phyloP scores from a whole-genome alignment of 768 basidiomycete species.

The Phanerochaete carnosa region DNA sequence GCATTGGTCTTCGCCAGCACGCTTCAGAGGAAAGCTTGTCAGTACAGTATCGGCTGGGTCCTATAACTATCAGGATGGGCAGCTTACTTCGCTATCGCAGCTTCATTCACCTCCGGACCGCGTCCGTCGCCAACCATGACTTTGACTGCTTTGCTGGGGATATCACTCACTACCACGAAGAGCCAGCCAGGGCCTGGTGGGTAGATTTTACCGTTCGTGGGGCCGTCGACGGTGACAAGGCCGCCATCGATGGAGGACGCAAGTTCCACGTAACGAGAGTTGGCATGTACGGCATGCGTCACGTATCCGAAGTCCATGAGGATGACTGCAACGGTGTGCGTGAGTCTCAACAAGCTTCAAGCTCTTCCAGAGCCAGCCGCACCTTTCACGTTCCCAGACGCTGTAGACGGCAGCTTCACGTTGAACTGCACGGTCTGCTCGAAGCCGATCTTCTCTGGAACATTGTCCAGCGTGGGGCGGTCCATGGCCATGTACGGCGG shows the following conservation, averaged over 20 bases:
- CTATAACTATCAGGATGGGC: neutral
- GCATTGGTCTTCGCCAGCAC: constrained; percentile 44
- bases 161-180: constrained; percentile 59
- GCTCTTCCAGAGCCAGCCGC: constrained; percentile 4
- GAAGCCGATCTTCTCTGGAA: constrained; percentile 39
- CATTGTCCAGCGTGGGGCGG: constrained; percentile 48
- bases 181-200: constrained; percentile 83
- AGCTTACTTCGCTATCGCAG: constrained; percentile 57
- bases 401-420: constrained; percentile 39
- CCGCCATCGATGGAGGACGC: constrained; percentile 39
- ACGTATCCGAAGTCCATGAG: constrained; percentile 83
- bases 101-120: constrained; percentile 54
- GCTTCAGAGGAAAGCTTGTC: constrained; percentile 27
- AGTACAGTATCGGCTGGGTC: neutral
- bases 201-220: constrained; percentile 62
- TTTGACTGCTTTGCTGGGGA: constrained; percentile 60
- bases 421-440: constrained; percentile 43
- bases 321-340: constrained; percentile 42
- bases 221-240: constrained; percentile 56
- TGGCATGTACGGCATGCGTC: constrained; percentile 74
- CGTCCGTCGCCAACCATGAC: constrained; percentile 69
- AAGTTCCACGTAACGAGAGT: constrained; percentile 74
- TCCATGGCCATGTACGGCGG: constrained; percentile 74
- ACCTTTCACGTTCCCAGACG: constrained; percentile 48
- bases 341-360: neutral